phyloP scores from a whole-genome alignment of 1,284 basidiomycete species.

The Trametes sp. region DNA sequence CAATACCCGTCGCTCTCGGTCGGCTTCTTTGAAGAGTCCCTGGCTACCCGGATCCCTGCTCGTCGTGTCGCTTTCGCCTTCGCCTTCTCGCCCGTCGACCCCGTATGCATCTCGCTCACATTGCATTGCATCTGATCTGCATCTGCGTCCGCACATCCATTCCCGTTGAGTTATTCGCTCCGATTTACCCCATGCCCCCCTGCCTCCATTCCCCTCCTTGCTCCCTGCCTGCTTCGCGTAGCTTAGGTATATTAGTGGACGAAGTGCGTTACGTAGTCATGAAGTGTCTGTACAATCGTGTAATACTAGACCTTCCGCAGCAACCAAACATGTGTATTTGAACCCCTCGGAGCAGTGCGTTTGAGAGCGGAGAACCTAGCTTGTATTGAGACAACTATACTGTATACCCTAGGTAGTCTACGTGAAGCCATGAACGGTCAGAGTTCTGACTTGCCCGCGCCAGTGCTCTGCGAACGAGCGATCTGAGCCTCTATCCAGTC shows the following conservation, averaged over 20 bases:
- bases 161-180: conserved; percentile 19
- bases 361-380: neutral
- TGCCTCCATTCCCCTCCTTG: neutral
- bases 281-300: conserved; percentile 25
- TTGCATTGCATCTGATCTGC: conserved; percentile 17
- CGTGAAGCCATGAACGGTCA: conserved; percentile 9
- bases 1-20: conserved; percentile 79
- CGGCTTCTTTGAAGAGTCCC: conserved; percentile 49
- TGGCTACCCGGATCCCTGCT: conserved; percentile 14
- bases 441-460: conserved; percentile 29
- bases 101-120: conserved; percentile 19
- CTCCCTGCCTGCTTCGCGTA: conserved; percentile 16
- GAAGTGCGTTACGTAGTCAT: conserved; percentile 21
- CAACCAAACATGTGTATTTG: neutral
- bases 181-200: neutral
- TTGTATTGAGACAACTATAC: neutral
- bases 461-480: conserved; percentile 16
- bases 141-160: conserved; percentile 18
- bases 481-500: conserved; percentile 65
- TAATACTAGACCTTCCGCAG: conserved; percentile 25
- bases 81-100: conserved; percentile 23
- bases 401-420: neutral
- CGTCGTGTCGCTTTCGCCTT: conserved; percentile 25
- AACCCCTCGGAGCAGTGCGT: neutral
- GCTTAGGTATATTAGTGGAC: conserved; percentile 29